These are phyloP conservation scores for Bruguiera sexangula DNA, from an alignment of 345 rosid species.

Conservation along the genomic window DNA sequence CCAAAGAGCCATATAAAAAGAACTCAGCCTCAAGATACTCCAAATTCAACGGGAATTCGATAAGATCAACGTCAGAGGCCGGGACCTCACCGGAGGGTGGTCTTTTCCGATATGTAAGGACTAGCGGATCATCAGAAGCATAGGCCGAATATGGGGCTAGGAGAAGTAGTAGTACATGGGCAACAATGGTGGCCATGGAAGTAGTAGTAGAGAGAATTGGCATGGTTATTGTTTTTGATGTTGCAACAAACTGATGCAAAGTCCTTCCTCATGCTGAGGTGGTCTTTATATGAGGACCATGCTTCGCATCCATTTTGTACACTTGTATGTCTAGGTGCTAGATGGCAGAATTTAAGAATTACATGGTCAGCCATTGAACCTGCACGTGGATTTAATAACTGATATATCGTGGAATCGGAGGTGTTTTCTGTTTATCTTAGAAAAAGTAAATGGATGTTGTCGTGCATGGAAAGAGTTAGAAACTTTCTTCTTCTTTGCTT, in stretches of 20 bases:
- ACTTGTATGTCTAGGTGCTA: not conserved
- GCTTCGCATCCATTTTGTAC: not conserved
- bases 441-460: too few relatives aligned
- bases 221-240: not conserved
- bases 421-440: not conserved
- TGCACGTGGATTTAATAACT: not conserved
- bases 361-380: not conserved
- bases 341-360: not conserved
- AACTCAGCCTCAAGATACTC: slow-evolving; percentile 94
- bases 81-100: slow-evolving; percentile 17
- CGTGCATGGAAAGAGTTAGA: too few relatives aligned
- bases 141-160: slow-evolving; percentile 1
- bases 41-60: slow-evolving; percentile 82
- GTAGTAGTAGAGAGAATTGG: not conserved
- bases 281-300: not conserved
- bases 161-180: slow-evolving; percentile 24
- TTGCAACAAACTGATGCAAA: not conserved
- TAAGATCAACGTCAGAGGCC: slow-evolving; percentile 36
- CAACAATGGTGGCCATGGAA: slow-evolving; percentile 7
- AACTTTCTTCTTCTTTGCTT: too few relatives aligned
- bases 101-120: not conserved
- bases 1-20: slow-evolving; percentile 65
- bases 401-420: not conserved
- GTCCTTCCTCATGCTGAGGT: not conserved
- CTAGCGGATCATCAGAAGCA: slow-evolving; percentile 15